These are phyloP conservation scores for Diospyros lotus DNA, from an alignment of 148 eudicot genomes.

Conservation along the genomic window DNA sequence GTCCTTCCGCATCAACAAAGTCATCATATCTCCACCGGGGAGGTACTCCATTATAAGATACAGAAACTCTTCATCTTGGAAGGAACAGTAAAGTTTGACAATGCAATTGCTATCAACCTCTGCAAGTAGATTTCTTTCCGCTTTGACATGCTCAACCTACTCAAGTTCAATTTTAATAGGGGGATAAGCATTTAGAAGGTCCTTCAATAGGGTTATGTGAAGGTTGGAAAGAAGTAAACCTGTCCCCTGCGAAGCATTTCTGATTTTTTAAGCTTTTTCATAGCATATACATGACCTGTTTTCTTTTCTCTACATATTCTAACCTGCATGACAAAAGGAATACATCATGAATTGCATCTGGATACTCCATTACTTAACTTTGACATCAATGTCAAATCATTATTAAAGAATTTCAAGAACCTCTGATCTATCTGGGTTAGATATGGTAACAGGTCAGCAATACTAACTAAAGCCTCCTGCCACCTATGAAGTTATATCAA, in stretches of 20 bases:
- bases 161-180: constrained; percentile 10
- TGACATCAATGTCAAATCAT: too few relatives aligned
- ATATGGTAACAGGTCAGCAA: too few relatives aligned
- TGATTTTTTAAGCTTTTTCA: constrained; percentile 96
- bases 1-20: constrained; percentile 95
- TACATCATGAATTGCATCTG: not conserved
- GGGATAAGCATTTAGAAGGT: constrained; percentile 14
- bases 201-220: not conserved
- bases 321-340: constrained; percentile 43
- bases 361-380: too few relatives aligned
- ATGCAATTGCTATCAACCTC: constrained; percentile 99
- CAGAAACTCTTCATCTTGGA: constrained; percentile 97
- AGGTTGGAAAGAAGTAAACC: constrained; percentile 33
- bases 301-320: constrained; percentile 89
- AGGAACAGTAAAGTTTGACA: constrained; percentile 97
- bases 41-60: constrained; percentile 97
- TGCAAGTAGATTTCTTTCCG: constrained; percentile 93
- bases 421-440: too few relatives aligned
- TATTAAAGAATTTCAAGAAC: too few relatives aligned
- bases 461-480: too few relatives aligned
- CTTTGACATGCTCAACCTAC: constrained; percentile 99
- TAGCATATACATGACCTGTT: constrained; percentile 90
- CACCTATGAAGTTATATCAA: too few relatives aligned
- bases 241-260: constrained; percentile 99
- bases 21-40: constrained; percentile 99